phyloP scores from a whole-genome alignment of 129 eudicot genomes.

The Flaveria sonorensis region DNA sequence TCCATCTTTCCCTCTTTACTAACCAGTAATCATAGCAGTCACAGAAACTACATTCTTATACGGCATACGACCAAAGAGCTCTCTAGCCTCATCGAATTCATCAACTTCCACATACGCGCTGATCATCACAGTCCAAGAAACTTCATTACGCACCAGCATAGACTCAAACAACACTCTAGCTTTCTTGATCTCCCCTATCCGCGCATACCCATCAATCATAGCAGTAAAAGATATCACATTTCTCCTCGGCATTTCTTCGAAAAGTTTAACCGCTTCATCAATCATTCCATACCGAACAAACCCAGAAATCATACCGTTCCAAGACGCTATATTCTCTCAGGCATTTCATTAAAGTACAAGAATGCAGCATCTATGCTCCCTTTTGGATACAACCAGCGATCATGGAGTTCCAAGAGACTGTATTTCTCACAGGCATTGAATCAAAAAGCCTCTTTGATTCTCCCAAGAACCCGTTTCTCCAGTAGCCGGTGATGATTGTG shows the following conservation, averaged over 20 bases:
- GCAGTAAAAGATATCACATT: slow-evolving; percentile 59
- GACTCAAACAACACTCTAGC: slow-evolving; percentile 53
- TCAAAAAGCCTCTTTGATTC: slow-evolving; percentile 49
- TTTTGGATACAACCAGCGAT: slow-evolving; percentile 43
- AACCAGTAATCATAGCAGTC: slow-evolving; percentile 61
- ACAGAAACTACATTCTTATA: slow-evolving; percentile 40
- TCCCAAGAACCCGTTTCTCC: slow-evolving; percentile 44
- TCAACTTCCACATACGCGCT: slow-evolving; percentile 46
- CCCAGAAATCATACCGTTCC: slow-evolving; percentile 54
- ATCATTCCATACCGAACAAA: slow-evolving; percentile 37
- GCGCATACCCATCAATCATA: slow-evolving; percentile 54
- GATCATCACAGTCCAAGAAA: slow-evolving; percentile 64
- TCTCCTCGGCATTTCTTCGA: slow-evolving; percentile 47
- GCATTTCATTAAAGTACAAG: slow-evolving; percentile 41
- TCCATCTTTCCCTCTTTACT: slow-evolving; percentile 55
- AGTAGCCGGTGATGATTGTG: slow-evolving; percentile 49
- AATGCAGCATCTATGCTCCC: slow-evolving; percentile 46
- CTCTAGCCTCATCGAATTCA: slow-evolving; percentile 41
- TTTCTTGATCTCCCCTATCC: slow-evolving; percentile 39
- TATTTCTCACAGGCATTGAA: slow-evolving; percentile 45
- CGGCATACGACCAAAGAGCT: slow-evolving; percentile 42
- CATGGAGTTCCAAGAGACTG: slow-evolving; percentile 62
- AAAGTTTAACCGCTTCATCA: slow-evolving; percentile 42
- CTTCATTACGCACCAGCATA: slow-evolving; percentile 45
- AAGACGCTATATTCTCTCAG: slow-evolving; percentile 49